phyloP scores from a whole-genome alignment of 2,329 filamentous ascomycete genomes.

The Ophiocordyceps robertsii region DNA sequence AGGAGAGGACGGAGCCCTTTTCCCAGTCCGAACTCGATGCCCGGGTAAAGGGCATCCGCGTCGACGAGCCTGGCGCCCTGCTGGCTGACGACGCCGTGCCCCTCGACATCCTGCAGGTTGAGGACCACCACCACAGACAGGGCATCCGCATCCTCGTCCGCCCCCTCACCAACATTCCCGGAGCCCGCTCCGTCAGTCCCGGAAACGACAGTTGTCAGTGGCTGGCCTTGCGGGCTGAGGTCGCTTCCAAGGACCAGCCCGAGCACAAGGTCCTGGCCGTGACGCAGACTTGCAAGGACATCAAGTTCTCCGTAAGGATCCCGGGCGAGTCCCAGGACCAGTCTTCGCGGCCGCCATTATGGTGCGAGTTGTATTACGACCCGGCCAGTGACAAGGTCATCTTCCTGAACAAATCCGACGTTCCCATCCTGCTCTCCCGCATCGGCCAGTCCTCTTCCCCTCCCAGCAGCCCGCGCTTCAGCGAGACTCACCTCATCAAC shows the following conservation, averaged over 20 bases:
- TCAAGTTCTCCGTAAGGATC: constrained; percentile 45
- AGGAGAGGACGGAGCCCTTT: constrained; percentile 45
- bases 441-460: constrained; percentile 23
- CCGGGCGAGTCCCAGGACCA: constrained; percentile 32
- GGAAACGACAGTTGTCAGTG: constrained; percentile 43
- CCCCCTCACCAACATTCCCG: constrained; percentile 36
- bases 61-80: constrained; percentile 26
- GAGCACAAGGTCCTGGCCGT: constrained; percentile 44
- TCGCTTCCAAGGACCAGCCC: constrained; percentile 36
- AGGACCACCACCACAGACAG: constrained; percentile 37
- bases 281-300: constrained; percentile 45
- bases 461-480: constrained; percentile 23
- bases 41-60: constrained; percentile 30
- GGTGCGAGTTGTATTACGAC: constrained; percentile 48
- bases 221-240: constrained; percentile 41
- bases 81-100: constrained; percentile 30
- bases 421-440: constrained; percentile 35
- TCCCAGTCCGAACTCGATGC: constrained; percentile 41
- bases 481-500: constrained; percentile 29
- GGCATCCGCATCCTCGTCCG: constrained; percentile 45
- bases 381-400: constrained; percentile 45
- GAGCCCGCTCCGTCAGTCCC: constrained; percentile 40
- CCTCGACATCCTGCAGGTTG: constrained; percentile 37
- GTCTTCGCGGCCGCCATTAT: constrained; percentile 32
- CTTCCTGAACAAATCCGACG: constrained; percentile 40